Base-by-base conservation (phyloP, 2,329 filamentous ascomycete species). In the Talaromyces amestolkiae region DNA sequence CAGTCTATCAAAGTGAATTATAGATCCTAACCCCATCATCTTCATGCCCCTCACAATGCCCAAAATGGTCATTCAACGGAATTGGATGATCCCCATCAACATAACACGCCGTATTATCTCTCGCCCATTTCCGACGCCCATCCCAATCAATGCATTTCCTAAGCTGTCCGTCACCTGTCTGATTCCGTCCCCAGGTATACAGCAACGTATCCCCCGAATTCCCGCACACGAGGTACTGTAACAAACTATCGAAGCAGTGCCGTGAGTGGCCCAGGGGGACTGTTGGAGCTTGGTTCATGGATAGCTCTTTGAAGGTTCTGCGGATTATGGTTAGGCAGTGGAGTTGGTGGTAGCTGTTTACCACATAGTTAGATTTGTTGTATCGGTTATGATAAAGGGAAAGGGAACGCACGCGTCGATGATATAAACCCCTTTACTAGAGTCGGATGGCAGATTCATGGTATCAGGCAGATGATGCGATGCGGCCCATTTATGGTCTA, bases 61-160 rank as follows among this genome's bases (percentile, higher is more conserved):
- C 71, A 53, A 72, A 68, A 54, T 69, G 66, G 7, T 65, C 65
- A 7, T 62, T 53, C 24, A 69, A 53, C 5, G 61, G 58, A 13
- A 72, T 61, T 3, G 33, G 37, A 9, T 39, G 24, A 3, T 64
- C 56, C 3, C 39, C 66, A 63, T 74, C 72, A 17, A 69, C 62
- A 45, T 74, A 73, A 47, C 72, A 74, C 2, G 72, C 72, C 9
- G 72, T 68, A 43, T 74, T 67, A 17, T 70, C 65, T 6, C 67
- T 69, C 2, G 69, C 69, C 39, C 39, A 70, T 8, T 68, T 43
- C 19, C 67, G 61, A 3, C 69, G 67, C 60, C 33, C 65, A 54
- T 70, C 51, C 69, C 69, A 70, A 35, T 68, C 58, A 13, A 54
- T 33, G 47, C 69, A 70, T 5, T 47, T n/a, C n/a, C 60, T 65